Percentiles rank a stretch among this genome's conserved stretches.
phyloP scores from a whole-genome alignment of 495 filamentous ascomycete species.

The Penicillium flavigenum region DNA sequence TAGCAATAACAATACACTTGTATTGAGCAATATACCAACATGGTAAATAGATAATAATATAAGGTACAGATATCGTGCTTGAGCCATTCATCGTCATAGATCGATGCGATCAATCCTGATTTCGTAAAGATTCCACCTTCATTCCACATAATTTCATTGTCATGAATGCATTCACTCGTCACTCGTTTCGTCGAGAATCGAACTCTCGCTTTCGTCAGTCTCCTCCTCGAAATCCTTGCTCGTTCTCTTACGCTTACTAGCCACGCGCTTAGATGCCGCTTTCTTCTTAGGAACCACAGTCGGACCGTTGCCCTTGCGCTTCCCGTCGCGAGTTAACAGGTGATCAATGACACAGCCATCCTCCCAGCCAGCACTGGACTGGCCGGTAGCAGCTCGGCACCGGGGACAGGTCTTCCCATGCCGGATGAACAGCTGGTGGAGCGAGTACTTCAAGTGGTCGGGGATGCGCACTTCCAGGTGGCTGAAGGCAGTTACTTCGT shows the following conservation, averaged over 20 bases:
- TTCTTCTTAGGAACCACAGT: constrained; percentile 5
- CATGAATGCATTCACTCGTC: constrained; percentile 4
- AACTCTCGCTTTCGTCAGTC: constrained; percentile 2
- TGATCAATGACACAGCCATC: constrained; percentile 54
- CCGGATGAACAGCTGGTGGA: constrained; percentile 83
- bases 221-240: not conserved
- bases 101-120: not conserved
- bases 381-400: constrained; percentile 62
- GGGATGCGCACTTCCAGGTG: constrained; percentile 83
- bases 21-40: not conserved
- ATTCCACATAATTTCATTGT: not conserved
- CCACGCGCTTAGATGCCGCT: not conserved
- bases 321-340: constrained; percentile 46
- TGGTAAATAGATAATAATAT: not conserved
- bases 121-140: not conserved
- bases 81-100: not conserved
- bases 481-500: constrained; percentile 67
- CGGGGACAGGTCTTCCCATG: constrained; percentile 81
- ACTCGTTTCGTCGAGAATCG: not conserved
- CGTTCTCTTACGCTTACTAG: not conserved
- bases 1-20: not conserved
- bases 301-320: constrained; percentile 20
- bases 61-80: not conserved
- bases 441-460: constrained; percentile 80
- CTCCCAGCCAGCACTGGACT: constrained; percentile 46